Conservation (phyloP, 2,329 filamentous ascomycete species). For the Alternaria arbusti region DNA sequence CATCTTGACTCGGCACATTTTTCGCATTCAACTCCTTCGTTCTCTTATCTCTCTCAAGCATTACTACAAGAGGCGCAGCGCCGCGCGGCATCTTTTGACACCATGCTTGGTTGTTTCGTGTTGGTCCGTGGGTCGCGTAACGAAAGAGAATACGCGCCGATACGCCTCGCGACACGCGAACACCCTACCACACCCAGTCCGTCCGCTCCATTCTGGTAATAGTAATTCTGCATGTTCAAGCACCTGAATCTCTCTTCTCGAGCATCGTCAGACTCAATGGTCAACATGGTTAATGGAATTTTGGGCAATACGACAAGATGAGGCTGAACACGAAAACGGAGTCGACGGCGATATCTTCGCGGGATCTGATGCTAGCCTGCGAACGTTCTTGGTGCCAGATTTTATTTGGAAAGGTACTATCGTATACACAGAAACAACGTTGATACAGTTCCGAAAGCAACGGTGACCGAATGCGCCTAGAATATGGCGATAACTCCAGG, state of each 20-base stretch:
- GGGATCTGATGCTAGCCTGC: background rate
- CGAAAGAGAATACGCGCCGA: background rate
- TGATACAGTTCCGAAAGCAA: background rate
- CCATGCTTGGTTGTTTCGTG: background rate
- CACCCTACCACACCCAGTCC: background rate
- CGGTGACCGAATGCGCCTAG: constrained; percentile 2
- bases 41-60: background rate
- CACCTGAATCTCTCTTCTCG: background rate
- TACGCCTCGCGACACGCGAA: background rate
- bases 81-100: background rate
- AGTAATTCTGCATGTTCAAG: background rate
- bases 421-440: fast-evolving
- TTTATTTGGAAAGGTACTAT: background rate
- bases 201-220: fast-evolving
- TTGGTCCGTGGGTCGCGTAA: background rate
- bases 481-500: constrained; percentile 46
- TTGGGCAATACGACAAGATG: background rate
- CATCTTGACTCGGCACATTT: background rate
- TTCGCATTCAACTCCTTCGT: background rate
- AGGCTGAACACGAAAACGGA: background rate
- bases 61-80: background rate
- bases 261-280: background rate
- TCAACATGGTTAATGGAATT: background rate
- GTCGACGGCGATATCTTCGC: background rate
- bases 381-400: background rate